Percentiles rank a stretch among this genome's conserved stretches.
Evolutionary conservation across 2,329 filamentous ascomycete species (phyloP).

Genomic region (Pestalotiopsis sp.): DNA sequence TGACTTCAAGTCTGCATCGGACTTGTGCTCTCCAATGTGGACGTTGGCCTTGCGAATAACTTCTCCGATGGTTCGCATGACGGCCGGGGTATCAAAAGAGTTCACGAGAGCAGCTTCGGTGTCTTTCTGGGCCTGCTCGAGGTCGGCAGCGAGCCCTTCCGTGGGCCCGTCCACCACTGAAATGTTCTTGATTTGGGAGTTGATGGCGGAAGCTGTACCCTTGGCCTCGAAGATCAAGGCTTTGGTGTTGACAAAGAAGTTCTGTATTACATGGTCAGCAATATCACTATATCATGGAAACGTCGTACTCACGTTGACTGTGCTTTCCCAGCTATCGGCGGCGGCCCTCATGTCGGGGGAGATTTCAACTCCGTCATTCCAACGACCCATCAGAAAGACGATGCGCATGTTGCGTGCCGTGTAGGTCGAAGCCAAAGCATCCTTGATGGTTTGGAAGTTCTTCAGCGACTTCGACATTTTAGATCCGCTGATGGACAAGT

Average conservation of each 20-base stretch:
- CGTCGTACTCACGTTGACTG: slow-evolving; percentile 60
- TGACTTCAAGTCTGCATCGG: slow-evolving; percentile 46
- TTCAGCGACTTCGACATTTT: slow-evolving; percentile 98
- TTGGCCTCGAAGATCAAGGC: slow-evolving; percentile 53
- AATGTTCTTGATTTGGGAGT: slow-evolving; percentile 37
- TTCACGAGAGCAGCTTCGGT: slow-evolving; percentile 68
- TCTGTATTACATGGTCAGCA: slow-evolving; percentile 35
- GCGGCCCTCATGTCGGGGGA: slow-evolving; percentile 79
- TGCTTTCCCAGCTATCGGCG: slow-evolving; percentile 79
- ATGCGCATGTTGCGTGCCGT: slow-evolving; percentile 81
- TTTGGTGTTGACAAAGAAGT: slow-evolving; percentile 62
- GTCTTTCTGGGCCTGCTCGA: slow-evolving; percentile 58
- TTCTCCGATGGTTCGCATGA: slow-evolving; percentile 77
- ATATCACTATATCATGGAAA: background rate
- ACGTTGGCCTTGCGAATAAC: slow-evolving; percentile 79
- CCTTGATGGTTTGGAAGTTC: slow-evolving; percentile 92
- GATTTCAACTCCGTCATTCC: slow-evolving; percentile 92
- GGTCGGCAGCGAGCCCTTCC: slow-evolving; percentile 39
- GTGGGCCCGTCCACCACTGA: slow-evolving; percentile 36
- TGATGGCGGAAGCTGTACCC: slow-evolving; percentile 28
- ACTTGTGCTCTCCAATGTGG: slow-evolving; percentile 51
- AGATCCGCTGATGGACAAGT: slow-evolving; percentile 83
- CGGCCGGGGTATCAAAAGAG: slow-evolving; percentile 84
- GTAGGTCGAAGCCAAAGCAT: slow-evolving; percentile 72
- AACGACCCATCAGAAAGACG: slow-evolving; percentile 84